Evolutionary conservation across 2,329 filamentous ascomycete species (phyloP), one percentile per base, ranked within the genome.

Genomic region (Helotiales sp.): DNA sequence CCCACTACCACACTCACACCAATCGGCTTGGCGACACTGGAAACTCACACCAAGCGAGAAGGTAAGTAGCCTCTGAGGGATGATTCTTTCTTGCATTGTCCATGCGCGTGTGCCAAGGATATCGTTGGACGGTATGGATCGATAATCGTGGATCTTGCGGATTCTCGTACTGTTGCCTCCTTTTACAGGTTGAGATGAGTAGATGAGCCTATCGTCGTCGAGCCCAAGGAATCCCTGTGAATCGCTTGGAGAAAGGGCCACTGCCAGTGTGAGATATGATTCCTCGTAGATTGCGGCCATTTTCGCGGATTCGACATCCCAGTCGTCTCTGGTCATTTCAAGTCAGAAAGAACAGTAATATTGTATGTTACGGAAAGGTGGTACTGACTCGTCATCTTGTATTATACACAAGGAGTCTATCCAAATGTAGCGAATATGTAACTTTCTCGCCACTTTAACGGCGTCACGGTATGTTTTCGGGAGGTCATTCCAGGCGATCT

Each of bases 361-460:
- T n/a, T n/a, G n/a, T n/a, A n/a, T n/a, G n/a, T n/a, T n/a, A n/a
- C n/a, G n/a, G n/a, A 34, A 15, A 34, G 15, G 15, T 34, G 9
- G 15, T 9, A 34, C 31, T 9, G 9, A 34, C 31, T 34, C 31
- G 15, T 38, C 36, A 40, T 57, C 58, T 33, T 63, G 60, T 9
- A 61, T 33, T 10, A 59, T 63, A 27, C 60, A 58, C 17, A 61
- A 25, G 1, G 58, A 48, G 24, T 61, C 61, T 30, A 61, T 57
- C 61, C 61, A 63, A 5, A 62, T 17, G 33, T 59, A 62, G 10
- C 29, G 36, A 24, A 57, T 42, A n/a, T 33, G 36, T 12, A 62
- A 24, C 10, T 53, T 15, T 25, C 54, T 15, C 6, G 47, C 42
- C 4, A 56, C 10, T 13, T 12, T 44, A 13, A 61, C 42, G 4